These are phyloP conservation scores for Hypocrella siamensis DNA, from an alignment of 2,329 filamentous ascomycete species.

Conservation along the genomic window DNA sequence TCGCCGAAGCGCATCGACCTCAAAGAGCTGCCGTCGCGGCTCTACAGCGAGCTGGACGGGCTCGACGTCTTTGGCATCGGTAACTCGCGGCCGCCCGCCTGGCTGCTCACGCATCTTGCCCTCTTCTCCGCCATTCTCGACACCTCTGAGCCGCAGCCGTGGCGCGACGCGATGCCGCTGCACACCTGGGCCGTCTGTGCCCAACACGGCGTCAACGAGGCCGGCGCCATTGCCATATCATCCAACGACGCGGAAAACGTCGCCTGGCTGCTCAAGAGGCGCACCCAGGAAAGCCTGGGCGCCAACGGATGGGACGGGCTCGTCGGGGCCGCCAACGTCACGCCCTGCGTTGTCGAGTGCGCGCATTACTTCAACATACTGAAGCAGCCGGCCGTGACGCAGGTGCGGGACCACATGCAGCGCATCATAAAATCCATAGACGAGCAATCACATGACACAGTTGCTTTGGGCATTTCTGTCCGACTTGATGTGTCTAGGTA, in stretches of 20 bases:
- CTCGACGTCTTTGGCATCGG: neutral
- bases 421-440: too few relatives aligned
- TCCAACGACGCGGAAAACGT: neutral
- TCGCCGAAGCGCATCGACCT: neutral
- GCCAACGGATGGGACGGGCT: neutral
- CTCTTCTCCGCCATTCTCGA: neutral
- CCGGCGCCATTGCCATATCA: neutral
- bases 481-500: too few relatives aligned
- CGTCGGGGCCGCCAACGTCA: neutral
- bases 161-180: neutral
- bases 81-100: neutral
- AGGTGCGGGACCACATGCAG: too few relatives aligned
- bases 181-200: neutral
- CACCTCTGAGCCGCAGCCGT: neutral
- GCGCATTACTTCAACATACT: neutral
- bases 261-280: neutral
- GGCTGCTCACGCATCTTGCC: slow-evolving; percentile 1
- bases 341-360: neutral
- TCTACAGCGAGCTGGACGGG: neutral
- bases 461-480: too few relatives aligned
- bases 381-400: too few relatives aligned
- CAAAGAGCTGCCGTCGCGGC: neutral
- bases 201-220: neutral
- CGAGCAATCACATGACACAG: too few relatives aligned
- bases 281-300: neutral